Evolutionary conservation across 768 basidiomycete genomes (phyloP).

Genomic region (Grammothele lineata): DNA sequence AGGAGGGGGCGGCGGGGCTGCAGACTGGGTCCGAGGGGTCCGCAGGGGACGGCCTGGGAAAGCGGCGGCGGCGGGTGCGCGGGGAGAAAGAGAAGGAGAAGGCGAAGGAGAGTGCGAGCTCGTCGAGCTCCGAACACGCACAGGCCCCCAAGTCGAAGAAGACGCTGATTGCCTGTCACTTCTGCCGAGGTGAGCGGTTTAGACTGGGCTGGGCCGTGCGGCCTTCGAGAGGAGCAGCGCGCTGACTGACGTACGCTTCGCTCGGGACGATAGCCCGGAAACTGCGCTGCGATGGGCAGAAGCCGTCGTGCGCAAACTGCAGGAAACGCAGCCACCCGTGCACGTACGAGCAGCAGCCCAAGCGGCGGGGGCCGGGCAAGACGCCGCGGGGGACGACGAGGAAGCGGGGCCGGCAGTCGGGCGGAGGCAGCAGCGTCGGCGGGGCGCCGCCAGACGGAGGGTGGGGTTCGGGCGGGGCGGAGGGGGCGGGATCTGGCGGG

Average conservation of each 20-base stretch:
- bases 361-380: conserved; percentile 74
- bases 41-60: not conserved
- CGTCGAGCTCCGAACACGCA: conserved; percentile 14
- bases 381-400: conserved; percentile 48
- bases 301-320: conserved; percentile 64
- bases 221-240: not conserved
- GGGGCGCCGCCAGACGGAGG: not conserved
- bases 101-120: conserved; percentile 8
- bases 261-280: conserved; percentile 52
- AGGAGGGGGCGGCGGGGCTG: not conserved
- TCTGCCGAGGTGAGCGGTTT: conserved; percentile 60
- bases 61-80: conserved; percentile 4
- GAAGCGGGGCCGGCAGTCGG: conserved; percentile 1
- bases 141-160: conserved; percentile 33
- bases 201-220: not conserved
- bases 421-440: too few relatives aligned
- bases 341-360: conserved; percentile 44
- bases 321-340: conserved; percentile 47
- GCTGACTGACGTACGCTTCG: conserved; percentile 8
- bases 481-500: not conserved
- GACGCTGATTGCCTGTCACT: conserved; percentile 67
- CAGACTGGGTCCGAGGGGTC: not conserved
- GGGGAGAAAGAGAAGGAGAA: not conserved
- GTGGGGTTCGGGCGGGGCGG: not conserved
- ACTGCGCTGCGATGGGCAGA: conserved; percentile 66